Conservation (phyloP, 345 rosid genomes). For the Populus pruinosa region DNA sequence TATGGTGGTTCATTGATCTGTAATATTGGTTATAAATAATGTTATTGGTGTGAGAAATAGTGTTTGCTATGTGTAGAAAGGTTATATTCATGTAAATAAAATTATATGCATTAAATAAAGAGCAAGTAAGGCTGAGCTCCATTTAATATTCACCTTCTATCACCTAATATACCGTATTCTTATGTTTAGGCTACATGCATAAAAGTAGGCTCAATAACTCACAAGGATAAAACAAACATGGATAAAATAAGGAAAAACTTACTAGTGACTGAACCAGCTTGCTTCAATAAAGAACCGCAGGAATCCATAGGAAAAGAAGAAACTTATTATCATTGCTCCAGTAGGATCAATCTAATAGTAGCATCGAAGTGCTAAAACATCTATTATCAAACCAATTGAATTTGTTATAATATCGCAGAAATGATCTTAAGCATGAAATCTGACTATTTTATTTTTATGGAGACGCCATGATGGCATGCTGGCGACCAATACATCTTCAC, state of each 20-base stretch:
- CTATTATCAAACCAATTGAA: constrained; percentile 31
- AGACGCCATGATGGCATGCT: constrained; percentile 43
- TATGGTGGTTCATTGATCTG: no score
- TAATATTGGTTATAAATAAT: no score
- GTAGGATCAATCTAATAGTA: constrained; percentile 40
- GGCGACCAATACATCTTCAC: not conserved
- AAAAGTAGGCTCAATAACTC: no score
- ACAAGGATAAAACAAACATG: not conserved
- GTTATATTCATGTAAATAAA: no score
- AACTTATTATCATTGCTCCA: constrained; percentile 31
- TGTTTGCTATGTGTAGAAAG: no score
- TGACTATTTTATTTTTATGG: constrained; percentile 34
- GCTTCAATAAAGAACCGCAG: not conserved
- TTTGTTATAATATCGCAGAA: constrained; percentile 38
- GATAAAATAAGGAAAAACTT: not conserved
- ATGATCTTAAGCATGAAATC: constrained; percentile 40
- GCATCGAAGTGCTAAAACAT: constrained; percentile 31
- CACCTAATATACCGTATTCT: no score
- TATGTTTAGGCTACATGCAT: no score
- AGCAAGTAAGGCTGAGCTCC: no score
- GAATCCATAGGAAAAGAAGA: not conserved
- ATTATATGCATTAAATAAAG: no score
- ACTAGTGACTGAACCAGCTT: not conserved
- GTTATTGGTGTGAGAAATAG: no score
- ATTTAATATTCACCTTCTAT: no score